Evolutionary conservation across 441 rosid genomes (phyloP).

Genomic region (Gossypium laxum): DNA sequence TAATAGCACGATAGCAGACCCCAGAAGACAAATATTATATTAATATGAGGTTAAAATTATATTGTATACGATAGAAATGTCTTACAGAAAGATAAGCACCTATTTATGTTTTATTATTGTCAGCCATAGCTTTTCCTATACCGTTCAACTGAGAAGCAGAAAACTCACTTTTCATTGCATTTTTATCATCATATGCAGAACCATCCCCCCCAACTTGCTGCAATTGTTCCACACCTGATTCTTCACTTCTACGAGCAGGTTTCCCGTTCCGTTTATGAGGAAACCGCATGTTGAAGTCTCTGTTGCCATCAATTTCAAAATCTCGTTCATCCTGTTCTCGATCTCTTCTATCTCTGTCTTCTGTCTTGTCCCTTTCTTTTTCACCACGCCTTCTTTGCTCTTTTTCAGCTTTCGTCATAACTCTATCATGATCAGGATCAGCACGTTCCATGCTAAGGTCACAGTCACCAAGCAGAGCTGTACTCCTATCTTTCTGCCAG

Average conservation of each 20-base stretch:
- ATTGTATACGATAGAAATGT: neutral
- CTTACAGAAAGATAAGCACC: neutral
- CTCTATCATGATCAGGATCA: constrained; percentile 51
- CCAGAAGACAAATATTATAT: neutral
- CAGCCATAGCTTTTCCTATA: neutral
- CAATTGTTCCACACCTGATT: constrained; percentile 37
- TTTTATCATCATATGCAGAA: constrained; percentile 54
- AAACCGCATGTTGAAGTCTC: constrained; percentile 47
- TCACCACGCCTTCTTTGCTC: constrained; percentile 65
- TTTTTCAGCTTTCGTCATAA: constrained; percentile 44
- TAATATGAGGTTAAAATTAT: neutral
- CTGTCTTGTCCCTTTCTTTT: constrained; percentile 63
- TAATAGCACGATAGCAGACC: neutral
- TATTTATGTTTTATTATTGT: neutral
- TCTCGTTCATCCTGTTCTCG: constrained; percentile 45
- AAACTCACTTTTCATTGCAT: constrained; percentile 45
- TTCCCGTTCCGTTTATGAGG: constrained; percentile 36
- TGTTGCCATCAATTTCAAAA: constrained; percentile 49
- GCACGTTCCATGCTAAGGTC: constrained; percentile 51
- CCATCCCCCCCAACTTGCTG: constrained; percentile 60
- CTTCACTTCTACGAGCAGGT: constrained; percentile 26
- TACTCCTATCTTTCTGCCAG: constrained; percentile 64
- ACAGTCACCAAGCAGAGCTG: constrained; percentile 39
- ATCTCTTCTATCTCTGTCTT: constrained; percentile 56
- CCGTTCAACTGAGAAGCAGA: constrained; percentile 1